Conservation (phyloP, 1,139 yeast species). For the Zygoascus sp. region DNA sequence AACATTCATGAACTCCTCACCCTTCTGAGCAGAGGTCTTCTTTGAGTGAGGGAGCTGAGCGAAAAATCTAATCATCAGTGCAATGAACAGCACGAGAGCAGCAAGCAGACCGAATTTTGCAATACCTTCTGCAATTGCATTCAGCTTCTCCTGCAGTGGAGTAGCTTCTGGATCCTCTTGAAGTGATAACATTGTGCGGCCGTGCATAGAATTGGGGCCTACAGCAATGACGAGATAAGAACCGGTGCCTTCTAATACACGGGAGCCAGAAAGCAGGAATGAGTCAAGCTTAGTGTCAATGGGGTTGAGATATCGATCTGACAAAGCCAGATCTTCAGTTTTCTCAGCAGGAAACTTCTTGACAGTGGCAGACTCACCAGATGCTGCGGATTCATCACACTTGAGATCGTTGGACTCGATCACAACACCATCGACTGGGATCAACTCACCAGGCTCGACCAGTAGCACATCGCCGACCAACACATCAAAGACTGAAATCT, state of each 20-base stretch:
- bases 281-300: constrained; percentile 55
- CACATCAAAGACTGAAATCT: constrained; percentile 69
- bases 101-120: constrained; percentile 90
- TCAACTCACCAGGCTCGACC: constrained; percentile 89
- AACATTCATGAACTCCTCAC: constrained; percentile 76
- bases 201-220: constrained; percentile 84
- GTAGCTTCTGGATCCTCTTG: constrained; percentile 74
- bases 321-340: constrained; percentile 35
- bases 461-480: constrained; percentile 80
- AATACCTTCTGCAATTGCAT: constrained; percentile 82
- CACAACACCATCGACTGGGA: constrained; percentile 83
- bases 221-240: constrained; percentile 83
- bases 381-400: constrained; percentile 87
- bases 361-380: constrained; percentile 89
- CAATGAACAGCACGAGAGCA: constrained; percentile 70
- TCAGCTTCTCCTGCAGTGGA: constrained; percentile 81
- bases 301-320: constrained; percentile 28
- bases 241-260: constrained; percentile 81
- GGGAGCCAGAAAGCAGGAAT: constrained; percentile 86
- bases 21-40: constrained; percentile 65
- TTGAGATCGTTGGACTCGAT: constrained; percentile 69
- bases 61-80: constrained; percentile 71
- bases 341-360: constrained; percentile 55
- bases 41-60: constrained; percentile 55
- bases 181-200: constrained; percentile 81